Percentiles rank a stretch among this genome's conserved stretches.
These are phyloP conservation scores for Acer saccharum DNA, from an alignment of 345 rosid genomes.

Conservation along the genomic window DNA sequence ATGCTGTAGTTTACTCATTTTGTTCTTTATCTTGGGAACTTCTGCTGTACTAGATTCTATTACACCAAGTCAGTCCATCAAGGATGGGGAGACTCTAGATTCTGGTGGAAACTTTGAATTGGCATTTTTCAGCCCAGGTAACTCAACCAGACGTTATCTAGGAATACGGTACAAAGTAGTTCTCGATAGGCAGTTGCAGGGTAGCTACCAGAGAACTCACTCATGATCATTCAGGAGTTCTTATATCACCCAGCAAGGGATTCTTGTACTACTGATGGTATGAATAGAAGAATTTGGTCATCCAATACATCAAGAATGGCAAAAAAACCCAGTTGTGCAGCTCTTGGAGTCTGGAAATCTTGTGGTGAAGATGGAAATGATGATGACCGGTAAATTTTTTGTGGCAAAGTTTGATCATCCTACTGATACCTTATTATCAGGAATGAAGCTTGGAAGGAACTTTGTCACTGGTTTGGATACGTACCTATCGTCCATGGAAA, in stretches of 20 bases:
- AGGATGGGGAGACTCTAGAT: slow-evolving; percentile 23
- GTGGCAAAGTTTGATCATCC: slow-evolving; percentile 67
- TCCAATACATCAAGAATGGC: slow-evolving; percentile 22
- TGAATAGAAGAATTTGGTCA: slow-evolving; percentile 29
- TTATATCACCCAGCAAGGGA: slow-evolving; percentile 14
- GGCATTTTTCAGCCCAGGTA: slow-evolving; percentile 36
- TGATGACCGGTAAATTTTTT: slow-evolving; percentile 13
- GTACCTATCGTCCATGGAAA: slow-evolving; percentile 39
- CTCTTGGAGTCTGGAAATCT: slow-evolving; percentile 51
- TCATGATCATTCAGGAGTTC: slow-evolving; percentile 17
- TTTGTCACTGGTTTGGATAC: slow-evolving; percentile 30
- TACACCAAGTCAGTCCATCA: slow-evolving; percentile 15
- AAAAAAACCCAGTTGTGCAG: slow-evolving; percentile 34
- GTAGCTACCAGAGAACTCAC: slow-evolving; percentile 30
- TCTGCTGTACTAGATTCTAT: slow-evolving; percentile 12
- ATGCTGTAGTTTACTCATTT: slow-evolving; percentile 4
- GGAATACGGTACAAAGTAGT: slow-evolving; percentile 49
- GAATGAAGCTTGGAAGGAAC: slow-evolving; percentile 53
- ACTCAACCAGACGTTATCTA: slow-evolving; percentile 32
- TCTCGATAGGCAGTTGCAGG: slow-evolving; percentile 33
- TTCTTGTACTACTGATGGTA: background rate
- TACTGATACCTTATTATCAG: slow-evolving; percentile 46
- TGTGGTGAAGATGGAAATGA: slow-evolving; percentile 30
- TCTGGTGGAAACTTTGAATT: slow-evolving; percentile 38
- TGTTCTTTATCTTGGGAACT: background rate